These are phyloP conservation scores for Globisporangium paddicum DNA, from an alignment of 352 stramenopile genomes.

Conservation along the genomic window DNA sequence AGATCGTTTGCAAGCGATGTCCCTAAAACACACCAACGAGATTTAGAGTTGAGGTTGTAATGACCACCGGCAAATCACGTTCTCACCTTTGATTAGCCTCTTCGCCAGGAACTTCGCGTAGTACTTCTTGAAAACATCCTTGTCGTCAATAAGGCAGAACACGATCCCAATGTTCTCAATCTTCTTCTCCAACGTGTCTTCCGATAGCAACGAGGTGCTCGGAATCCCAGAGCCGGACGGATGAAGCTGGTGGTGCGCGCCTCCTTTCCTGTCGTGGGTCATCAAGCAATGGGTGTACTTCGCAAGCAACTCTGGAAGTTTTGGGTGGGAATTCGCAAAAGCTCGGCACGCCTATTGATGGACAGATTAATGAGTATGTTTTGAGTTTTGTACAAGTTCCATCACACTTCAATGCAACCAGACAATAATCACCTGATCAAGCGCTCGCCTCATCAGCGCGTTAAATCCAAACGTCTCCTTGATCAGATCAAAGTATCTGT, in stretches of 20 bases:
- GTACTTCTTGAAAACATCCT: slow-evolving; percentile 89
- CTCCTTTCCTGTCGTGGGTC: slow-evolving; percentile 51
- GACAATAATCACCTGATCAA: slow-evolving; percentile 58
- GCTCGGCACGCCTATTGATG: slow-evolving; percentile 59
- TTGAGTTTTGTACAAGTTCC: not conserved
- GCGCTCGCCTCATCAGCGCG: slow-evolving; percentile 72
- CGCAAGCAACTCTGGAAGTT: slow-evolving; percentile 72
- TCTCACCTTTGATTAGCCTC: slow-evolving; percentile 75
- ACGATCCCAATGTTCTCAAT: slow-evolving; percentile 81
- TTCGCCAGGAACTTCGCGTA: slow-evolving; percentile 85
- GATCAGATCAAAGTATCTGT: slow-evolving; percentile 81
- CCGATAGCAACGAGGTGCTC: slow-evolving; percentile 30
- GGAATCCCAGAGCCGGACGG: slow-evolving; percentile 17
- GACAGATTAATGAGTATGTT: not conserved
- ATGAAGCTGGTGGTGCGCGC: slow-evolving; percentile 18
- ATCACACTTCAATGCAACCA: not conserved
- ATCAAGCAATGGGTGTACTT: slow-evolving; percentile 86
- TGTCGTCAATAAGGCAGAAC: slow-evolving; percentile 88
- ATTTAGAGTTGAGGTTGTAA: not conserved
- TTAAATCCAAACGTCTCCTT: slow-evolving; percentile 83
- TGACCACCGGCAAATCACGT: too few relatives aligned
- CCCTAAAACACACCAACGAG: slow-evolving; percentile 15
- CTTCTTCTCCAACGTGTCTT: slow-evolving; percentile 69
- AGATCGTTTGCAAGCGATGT: slow-evolving; percentile 72
- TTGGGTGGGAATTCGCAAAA: slow-evolving; percentile 81